phyloP scores from a whole-genome alignment of 2,329 filamentous ascomycete species.

The Botrytis tulipae region DNA sequence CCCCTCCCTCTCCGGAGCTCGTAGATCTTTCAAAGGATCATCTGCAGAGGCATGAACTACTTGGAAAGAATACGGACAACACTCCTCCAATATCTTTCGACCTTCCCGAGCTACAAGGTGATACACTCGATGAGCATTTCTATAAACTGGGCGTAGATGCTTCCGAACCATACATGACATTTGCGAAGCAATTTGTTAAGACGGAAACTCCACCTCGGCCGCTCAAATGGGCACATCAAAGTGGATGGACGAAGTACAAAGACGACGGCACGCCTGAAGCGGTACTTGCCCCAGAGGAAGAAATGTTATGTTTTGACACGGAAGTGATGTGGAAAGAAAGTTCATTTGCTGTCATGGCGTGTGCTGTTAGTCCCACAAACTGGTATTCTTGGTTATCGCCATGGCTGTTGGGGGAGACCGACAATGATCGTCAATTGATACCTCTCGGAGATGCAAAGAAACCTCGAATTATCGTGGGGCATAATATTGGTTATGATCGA shows the following conservation, averaged over 20 bases:
- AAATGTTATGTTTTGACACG: slow-evolving; percentile 87
- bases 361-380: slow-evolving; percentile 79
- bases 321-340: slow-evolving; percentile 96
- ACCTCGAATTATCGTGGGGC: slow-evolving; percentile 80
- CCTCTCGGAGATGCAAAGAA: slow-evolving; percentile 75
- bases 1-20: slow-evolving; percentile 65
- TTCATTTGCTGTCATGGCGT: slow-evolving; percentile 94
- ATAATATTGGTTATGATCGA: slow-evolving; percentile 94
- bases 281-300: slow-evolving; percentile 74
- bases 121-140: slow-evolving; percentile 90
- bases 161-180: slow-evolving; percentile 76
- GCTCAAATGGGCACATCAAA: slow-evolving; percentile 70
- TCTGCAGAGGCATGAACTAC: slow-evolving; percentile 77
- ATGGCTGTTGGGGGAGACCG: slow-evolving; percentile 83
- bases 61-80: slow-evolving; percentile 85
- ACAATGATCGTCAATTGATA: slow-evolving; percentile 75
- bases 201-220: slow-evolving; percentile 59
- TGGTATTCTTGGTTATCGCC: slow-evolving; percentile 99
- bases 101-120: slow-evolving; percentile 74
- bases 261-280: slow-evolving; percentile 68
- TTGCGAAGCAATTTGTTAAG: slow-evolving; percentile 72
- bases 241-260: slow-evolving; percentile 94
- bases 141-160: slow-evolving; percentile 81
- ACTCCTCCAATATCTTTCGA: slow-evolving; percentile 78
- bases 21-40: slow-evolving; percentile 80